Evolutionary conservation across 345 rosid genomes (phyloP), one percentile per base, ranked within the genome.

Genomic region (Dipteronia sinensis): DNA sequence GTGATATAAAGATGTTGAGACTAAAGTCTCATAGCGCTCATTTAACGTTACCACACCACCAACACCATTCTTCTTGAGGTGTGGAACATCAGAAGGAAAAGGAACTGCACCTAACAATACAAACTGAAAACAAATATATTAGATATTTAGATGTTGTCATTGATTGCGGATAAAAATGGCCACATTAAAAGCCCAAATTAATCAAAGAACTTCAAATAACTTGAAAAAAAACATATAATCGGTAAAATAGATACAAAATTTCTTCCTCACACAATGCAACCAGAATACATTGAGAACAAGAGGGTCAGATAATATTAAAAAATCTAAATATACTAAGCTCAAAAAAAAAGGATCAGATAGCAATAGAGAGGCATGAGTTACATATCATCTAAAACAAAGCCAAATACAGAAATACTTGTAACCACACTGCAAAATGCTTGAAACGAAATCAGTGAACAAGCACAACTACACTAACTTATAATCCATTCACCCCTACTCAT

Each of bases 1-100:
- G 69, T 88, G 82, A 87, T 91, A 93, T 9, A 93, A 89, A 75
- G 92, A 78, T 44, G 96, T 86, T 29, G 97, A 89, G 76, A 93
- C 97, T 92, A 93, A 85, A 74, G 97, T 93, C 80, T 93, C 97
- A 80, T 91, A 93, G 3, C 93, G 89, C 80, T 93, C 97, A 74
- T 89, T 93, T 67, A 93, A 79, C 15, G 95, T 93, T 75, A 93
- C 79, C 76, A 93, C 97, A 73, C 95, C 95, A 29, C 85, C 73
- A 20, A 93, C 97, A 72, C 97, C 97, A 16, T 83, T 85, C 77
- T 85, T 92, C 81, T 90, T 91, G 44, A 93, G 88, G 79, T 79
- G 83, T 22, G 93, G 93, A 69, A 91, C 97, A 78, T 93, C 95
- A 77, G 86, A 63, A 38, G 90, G 93, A 69, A 93, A 93, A 13